Evolutionary conservation across 2,329 filamentous ascomycete species (phyloP), one percentile per base, ranked within the genome.

Genomic region (Pseudocercospora ulei): DNA sequence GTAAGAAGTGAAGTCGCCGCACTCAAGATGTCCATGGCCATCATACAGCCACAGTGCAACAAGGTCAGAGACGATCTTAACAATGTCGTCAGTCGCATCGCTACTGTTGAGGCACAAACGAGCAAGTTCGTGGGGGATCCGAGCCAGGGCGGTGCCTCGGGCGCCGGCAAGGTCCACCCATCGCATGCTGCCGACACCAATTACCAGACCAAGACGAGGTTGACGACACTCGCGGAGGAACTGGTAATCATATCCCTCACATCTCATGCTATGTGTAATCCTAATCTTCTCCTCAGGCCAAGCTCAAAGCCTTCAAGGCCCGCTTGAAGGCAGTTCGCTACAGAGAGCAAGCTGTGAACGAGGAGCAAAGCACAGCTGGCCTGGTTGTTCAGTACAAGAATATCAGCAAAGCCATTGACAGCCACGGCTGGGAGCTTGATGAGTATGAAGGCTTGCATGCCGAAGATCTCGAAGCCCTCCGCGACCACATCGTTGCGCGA

Each of bases 401-500:
- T 7, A 19, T 33, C 18, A 33, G n/a, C 30, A 33, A 33, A 7
- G 30, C 30, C 6, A 33, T 33, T n/a, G 30, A 33, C 14, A 33
- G 30, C 30, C 20, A 20, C 17, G 30, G 30, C 30, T 33, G 30
- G 30, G 30, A 33, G 6, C 8, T 19, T 11, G 11, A 12, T 22
- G 30, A 22, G 7, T 33, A 22, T 13, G 17, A 20, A n/a, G 19
- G 19, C 17, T 14, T 33, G 18, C n/a, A 9, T 1, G 14, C 23
- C n/a, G 30, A 33, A 7, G 30, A 33, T 11, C 18, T 33, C 3
- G 11, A 22, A 20, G 19, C 17, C n/a, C 30, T 33, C 13, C 30
- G 30, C 9, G 30, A 33, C 18, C 23, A 23, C 23, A 19, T 22
- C 18, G 17, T 33, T 13, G 8, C 23, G 30, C 7, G 19, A 6